Base-by-base conservation (phyloP, 2,329 filamentous ascomycete genomes). In the Ophiostoma pallidulum region DNA sequence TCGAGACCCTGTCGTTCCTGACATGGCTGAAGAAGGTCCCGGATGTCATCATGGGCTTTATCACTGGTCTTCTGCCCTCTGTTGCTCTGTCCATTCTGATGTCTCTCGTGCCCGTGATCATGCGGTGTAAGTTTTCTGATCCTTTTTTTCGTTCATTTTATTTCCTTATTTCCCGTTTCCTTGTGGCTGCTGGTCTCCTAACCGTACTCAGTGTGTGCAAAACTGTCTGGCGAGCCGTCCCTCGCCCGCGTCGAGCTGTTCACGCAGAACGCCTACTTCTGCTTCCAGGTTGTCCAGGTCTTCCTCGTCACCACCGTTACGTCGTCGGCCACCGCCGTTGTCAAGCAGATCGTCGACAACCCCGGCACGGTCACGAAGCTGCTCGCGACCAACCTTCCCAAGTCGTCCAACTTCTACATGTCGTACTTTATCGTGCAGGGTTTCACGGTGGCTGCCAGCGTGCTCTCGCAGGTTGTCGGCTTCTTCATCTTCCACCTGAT, bases 351-450 rank as follows among this genome's bases (percentile, higher is more conserved):
- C 41, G 69, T 80, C 13, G 33, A 79, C 0, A 57, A 87, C 4
- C 88, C 89, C 0, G 62, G 68, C 3, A 66, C 66, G 0, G 76
- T 80, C 7, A 78, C 87, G 0, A 66, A 62, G 0, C 66, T 94
- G 33, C 73, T 95, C 4, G 83, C 89, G 1, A 59, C 72, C 14
- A 84, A 86, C 50, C 72, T 98, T 6, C 92, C 92, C 16, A 82
- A 78, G 48, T 82, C 88, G 0, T 90, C 89, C 51, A 97, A 94
- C 66, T 94, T 97, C 61, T 98, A 96, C 65, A 82, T 97, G 18
- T 87, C 84, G 0, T 98, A 97, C 67, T 94, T 98, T 55, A 79
- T 97, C 28, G 78, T 98, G 3, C 92, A 97, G 64, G 94, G 91
- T 29, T 65, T 97, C 49, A 83, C 82, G 1, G 80, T 91, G 52